phyloP scores from a whole-genome alignment of 371 early-diverging fungal species.

The Circinella umbellata region DNA sequence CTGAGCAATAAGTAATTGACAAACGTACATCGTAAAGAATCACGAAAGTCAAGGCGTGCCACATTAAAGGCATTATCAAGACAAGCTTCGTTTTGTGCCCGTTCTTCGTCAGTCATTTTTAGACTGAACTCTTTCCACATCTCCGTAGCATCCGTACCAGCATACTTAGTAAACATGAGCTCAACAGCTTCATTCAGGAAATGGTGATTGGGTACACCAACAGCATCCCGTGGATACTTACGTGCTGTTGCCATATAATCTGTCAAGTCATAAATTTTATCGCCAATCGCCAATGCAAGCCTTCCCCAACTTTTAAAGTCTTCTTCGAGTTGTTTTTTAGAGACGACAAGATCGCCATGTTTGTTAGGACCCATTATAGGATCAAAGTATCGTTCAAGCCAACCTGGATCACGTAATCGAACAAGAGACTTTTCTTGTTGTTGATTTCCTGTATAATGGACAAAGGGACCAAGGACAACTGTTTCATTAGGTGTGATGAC shows the following conservation, averaged over 20 bases:
- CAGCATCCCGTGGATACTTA: constrained; percentile 27
- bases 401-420: constrained; percentile 41
- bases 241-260: constrained; percentile 52
- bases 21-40: constrained; percentile 80
- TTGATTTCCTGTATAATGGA: constrained; percentile 30
- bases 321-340: constrained; percentile 24
- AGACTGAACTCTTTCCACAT: constrained; percentile 57
- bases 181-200: constrained; percentile 41
- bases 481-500: constrained; percentile 49
- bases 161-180: constrained; percentile 40
- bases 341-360: constrained; percentile 33
- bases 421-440: constrained; percentile 30
- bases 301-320: constrained; percentile 36
- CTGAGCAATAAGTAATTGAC: constrained; percentile 86
- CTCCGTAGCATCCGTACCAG: constrained; percentile 43
- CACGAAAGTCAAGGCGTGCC: constrained; percentile 86
- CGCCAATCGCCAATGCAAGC: constrained; percentile 58
- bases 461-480: constrained; percentile 39
- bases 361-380: constrained; percentile 39
- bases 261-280: constrained; percentile 65
- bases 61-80: constrained; percentile 83
- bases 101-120: constrained; percentile 35
- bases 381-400: constrained; percentile 34
- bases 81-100: constrained; percentile 56
- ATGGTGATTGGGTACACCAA: constrained; percentile 39